phyloP scores from a whole-genome alignment of 345 rosid genomes.

The Erucastrum elatum region DNA sequence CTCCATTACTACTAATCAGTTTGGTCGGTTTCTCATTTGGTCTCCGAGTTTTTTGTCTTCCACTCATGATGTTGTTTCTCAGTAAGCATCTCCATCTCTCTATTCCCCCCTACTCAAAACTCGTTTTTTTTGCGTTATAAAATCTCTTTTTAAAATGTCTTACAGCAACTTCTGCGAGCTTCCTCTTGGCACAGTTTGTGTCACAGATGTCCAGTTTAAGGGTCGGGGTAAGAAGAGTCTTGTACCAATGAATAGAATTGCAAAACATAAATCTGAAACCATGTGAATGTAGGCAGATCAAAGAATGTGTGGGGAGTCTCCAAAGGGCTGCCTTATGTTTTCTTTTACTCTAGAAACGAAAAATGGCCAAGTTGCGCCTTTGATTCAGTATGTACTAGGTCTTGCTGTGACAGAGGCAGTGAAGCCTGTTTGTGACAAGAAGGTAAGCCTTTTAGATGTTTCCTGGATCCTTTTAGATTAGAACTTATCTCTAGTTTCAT shows the following conservation, averaged over 20 bases:
- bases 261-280: too few relatives aligned
- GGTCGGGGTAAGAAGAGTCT: slow-evolving; percentile 61
- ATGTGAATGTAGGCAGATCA: slow-evolving; percentile 58
- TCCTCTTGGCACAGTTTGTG: slow-evolving; percentile 76
- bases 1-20: slow-evolving; percentile 58
- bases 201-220: slow-evolving; percentile 69
- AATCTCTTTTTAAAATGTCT: neutral
- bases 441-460: slow-evolving; percentile 37
- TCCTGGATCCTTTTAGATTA: neutral
- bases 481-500: neutral
- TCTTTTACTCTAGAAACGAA: slow-evolving; percentile 81
- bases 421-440: slow-evolving; percentile 65
- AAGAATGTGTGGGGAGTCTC: slow-evolving; percentile 89
- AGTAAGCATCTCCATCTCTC: slow-evolving; percentile 46
- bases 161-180: slow-evolving; percentile 79
- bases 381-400: slow-evolving; percentile 81
- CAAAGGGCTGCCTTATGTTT: slow-evolving; percentile 80
- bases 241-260: neutral
- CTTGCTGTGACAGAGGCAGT: slow-evolving; percentile 81
- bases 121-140: neutral
- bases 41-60: slow-evolving; percentile 70
- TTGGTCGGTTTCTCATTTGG: slow-evolving; percentile 80
- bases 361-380: slow-evolving; percentile 68
- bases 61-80: slow-evolving; percentile 76
- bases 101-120: neutral